Base-by-base conservation (phyloP, 495 filamentous ascomycete species). In the Penicillium pancosmium region DNA sequence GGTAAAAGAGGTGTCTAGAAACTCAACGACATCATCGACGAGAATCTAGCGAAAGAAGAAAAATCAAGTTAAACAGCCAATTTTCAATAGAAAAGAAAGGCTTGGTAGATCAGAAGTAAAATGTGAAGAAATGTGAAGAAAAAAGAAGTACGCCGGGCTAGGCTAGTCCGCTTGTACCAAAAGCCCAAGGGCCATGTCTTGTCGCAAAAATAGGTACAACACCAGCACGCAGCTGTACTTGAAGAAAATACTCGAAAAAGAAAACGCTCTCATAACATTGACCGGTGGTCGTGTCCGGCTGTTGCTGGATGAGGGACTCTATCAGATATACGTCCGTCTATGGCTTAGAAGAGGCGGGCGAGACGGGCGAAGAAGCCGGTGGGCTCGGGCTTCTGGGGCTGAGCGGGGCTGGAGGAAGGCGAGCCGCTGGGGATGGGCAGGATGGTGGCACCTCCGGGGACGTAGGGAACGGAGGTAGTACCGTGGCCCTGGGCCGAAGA, bases 311-410 rank as follows among this genome's bases (percentile, higher is more conserved):
- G 54, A 57, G 44, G 34, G 46, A 31, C 40, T 57, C 49, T 58
- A 57, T 65, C 61, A 58, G 23, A 51, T 21, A 25, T 53, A n/a
- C 34, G 34, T 9, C 5, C 5, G 27, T 31, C 27, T 31, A 31
- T 23, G 36, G 18, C 48, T 68, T 70, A 70, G 60, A 70, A 41
- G 16, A 44, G 16, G 41, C 41, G 41, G 41, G 41, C 64, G 57
- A 60, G 59, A 18, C 62, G 60, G 60, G 70, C 70, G 51, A 68
- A 68, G 67, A 68, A 73, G 65, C 60, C 53, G 43, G 66, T 60
- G 56, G 67, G 34, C 35, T 61, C 55, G 64, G 46, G 46, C 19
- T 62, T 55, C 34, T 65, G 57, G 55, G 68, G 46, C 34, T 60
- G 52, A 63, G 56, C 63, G 57, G 60, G 50, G 23, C 49, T 25